Percentiles rank a stretch among this genome's conserved stretches.
Conservation (phyloP, 495 filamentous ascomycete species). For the Penicillium parvum region DNA sequence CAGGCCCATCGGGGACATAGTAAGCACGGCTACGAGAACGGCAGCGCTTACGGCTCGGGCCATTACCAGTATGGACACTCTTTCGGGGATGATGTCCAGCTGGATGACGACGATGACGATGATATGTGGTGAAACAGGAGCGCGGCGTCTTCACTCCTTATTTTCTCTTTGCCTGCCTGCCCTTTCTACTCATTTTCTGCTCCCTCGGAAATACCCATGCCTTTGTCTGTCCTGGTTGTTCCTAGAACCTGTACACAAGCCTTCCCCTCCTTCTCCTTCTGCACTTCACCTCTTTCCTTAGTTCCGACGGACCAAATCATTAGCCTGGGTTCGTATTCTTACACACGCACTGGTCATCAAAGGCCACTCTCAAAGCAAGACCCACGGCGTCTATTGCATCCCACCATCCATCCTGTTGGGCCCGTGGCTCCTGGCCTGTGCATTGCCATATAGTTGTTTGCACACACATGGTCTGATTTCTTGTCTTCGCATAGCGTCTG, state of each 20-base stretch:
- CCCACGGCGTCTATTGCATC: not conserved
- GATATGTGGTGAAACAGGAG: slow-evolving; percentile 51
- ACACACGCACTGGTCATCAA: slow-evolving; percentile 13
- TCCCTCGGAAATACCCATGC: slow-evolving; percentile 34
- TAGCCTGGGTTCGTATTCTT: slow-evolving; percentile 11
- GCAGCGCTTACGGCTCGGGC: slow-evolving; percentile 41
- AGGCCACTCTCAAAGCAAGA: not conserved
- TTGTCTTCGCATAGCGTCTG: slow-evolving; percentile 43
- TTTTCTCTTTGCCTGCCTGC: slow-evolving; percentile 1
- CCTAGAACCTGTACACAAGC: slow-evolving; percentile 30
- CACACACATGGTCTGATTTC: slow-evolving; percentile 30
- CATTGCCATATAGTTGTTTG: slow-evolving; percentile 24
- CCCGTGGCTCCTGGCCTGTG: slow-evolving; percentile 4
- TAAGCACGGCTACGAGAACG: slow-evolving; percentile 47
- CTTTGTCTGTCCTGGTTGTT: slow-evolving; percentile 23
- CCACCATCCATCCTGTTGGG: not conserved
- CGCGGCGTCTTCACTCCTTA: slow-evolving; percentile 16
- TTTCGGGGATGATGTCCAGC: slow-evolving; percentile 46
- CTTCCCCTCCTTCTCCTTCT: slow-evolving; percentile 6
- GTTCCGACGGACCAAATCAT: not conserved
- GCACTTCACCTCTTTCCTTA: slow-evolving; percentile 7
- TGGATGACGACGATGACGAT: slow-evolving; percentile 50
- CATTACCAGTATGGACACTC: slow-evolving; percentile 48
- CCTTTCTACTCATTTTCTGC: slow-evolving; percentile 18
- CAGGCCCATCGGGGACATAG: slow-evolving; percentile 49